Conservation (phyloP, 1,139 yeast species). For the Schwanniomyces etchellsii region DNA sequence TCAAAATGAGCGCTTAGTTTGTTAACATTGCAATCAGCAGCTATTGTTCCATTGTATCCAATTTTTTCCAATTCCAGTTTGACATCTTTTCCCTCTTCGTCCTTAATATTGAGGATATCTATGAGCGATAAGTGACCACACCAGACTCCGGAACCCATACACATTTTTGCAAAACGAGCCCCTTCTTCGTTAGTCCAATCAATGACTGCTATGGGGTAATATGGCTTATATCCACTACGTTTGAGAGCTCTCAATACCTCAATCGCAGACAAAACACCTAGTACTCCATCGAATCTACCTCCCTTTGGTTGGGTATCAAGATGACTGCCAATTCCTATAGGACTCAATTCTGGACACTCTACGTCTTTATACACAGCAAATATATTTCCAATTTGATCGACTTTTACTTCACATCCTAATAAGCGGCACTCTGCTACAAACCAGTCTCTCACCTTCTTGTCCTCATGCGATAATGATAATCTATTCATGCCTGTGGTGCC, state of each 20-base stretch:
- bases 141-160: conserved; percentile 67
- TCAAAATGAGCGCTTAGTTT: conserved; percentile 69
- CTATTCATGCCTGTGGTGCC: conserved; percentile 61
- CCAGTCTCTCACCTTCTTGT: conserved; percentile 67
- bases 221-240: conserved; percentile 52
- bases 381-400: conserved; percentile 63
- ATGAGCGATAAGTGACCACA: conserved; percentile 44
- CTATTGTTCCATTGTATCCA: conserved; percentile 52
- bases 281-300: conserved; percentile 68
- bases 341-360: conserved; percentile 38
- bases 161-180: conserved; percentile 63
- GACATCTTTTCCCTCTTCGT: conserved; percentile 45
- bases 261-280: conserved; percentile 62
- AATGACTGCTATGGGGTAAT: conserved; percentile 59
- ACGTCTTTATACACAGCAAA: conserved; percentile 61
- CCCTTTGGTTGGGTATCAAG: conserved; percentile 79
- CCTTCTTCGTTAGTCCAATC: conserved; percentile 81
- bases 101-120: conserved; percentile 46
- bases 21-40: conserved; percentile 42
- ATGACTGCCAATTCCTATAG: conserved; percentile 71
- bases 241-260: conserved; percentile 62
- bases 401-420: conserved; percentile 52
- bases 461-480: conserved; percentile 55
- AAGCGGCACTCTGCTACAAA: conserved; percentile 44
- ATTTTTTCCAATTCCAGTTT: conserved; percentile 52